Evolutionary conservation across 768 basidiomycete genomes (phyloP), one percentile per base, ranked within the genome.

Genomic region (Collybia mongolica): DNA sequence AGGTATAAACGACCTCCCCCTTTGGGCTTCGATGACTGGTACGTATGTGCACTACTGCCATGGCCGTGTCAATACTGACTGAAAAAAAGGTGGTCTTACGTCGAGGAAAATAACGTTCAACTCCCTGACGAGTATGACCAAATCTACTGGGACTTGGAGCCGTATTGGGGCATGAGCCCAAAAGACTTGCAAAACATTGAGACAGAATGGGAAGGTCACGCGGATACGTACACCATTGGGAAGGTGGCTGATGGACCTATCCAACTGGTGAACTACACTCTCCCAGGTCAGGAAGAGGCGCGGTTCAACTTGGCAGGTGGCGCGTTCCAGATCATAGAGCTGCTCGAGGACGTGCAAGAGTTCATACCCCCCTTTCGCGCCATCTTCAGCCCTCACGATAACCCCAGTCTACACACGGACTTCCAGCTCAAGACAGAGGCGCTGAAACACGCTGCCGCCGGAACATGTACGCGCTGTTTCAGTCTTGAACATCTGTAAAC

Each of bases 21-120:
- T 0, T 73, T 74, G 38, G 94, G 95, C 0, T 97, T 96, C 57
- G 90, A 90, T 61, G 69, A 77, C 29, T 95, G 93, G 93, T 92
- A 75, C 71, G 66, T 14, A 32, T 3, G 11, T 67, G 37, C 82
- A n/a, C 7, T 26, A n/a, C 42, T 4, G 6, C 24, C 24, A 24
- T 12, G 29, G 20, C 35, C 17, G 15, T 11, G 22, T 39, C 38
- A 23, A n/a, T 12, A 48, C 26, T 24, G 15, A 26, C 11, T 47
- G 17, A 11, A 14, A 14, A 28, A 32, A 32, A 47, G 46, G 46
- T 47, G 46, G 46, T 2, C 37, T 11, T 47, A 47, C 23, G 46
- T 47, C 3, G 46, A 47, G 36, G 46, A 47, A 12, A 39, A 47
- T 39, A 20, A 18, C n/a, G 36, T 47, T 22, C 46, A 47, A 24